phyloP scores from a whole-genome alignment of 1,139 yeast species.

The Blastobotrys serpentis region DNA sequence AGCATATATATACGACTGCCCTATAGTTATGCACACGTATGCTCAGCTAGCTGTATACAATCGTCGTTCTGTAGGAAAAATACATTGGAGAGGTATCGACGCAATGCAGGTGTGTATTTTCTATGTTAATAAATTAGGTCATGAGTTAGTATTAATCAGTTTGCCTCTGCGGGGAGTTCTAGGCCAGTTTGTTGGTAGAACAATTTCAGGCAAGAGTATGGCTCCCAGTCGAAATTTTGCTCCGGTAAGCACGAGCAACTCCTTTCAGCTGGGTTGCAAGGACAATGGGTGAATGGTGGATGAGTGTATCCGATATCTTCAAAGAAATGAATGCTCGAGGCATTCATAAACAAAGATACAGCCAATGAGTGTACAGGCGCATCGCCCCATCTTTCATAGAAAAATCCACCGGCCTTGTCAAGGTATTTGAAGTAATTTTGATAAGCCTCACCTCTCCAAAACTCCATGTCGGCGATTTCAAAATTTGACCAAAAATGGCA shows the following conservation, averaged over 20 bases:
- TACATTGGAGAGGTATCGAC: too few species aligned
- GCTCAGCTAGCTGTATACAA: too few species aligned
- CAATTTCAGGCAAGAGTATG: slow-evolving; percentile 76
- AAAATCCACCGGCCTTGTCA: slow-evolving; percentile 82
- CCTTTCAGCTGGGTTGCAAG: slow-evolving; percentile 47
- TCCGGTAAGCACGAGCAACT: slow-evolving; percentile 51
- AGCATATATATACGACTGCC: too few species aligned
- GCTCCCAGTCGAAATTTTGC: slow-evolving; percentile 79
- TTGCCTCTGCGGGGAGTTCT: slow-evolving; percentile 2
- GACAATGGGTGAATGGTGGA: slow-evolving; percentile 49
- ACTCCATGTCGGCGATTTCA: slow-evolving; percentile 70
- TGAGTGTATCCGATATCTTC: slow-evolving; percentile 84
- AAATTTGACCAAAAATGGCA: slow-evolving; percentile 92
- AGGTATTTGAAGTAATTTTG: slow-evolving; percentile 64
- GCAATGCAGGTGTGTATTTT: too few species aligned
- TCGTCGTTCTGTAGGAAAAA: too few species aligned
- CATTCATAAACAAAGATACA: slow-evolving; percentile 69
- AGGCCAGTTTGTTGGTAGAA: slow-evolving; percentile 44
- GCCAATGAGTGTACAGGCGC: slow-evolving; percentile 90
- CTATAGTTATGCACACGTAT: too few species aligned
- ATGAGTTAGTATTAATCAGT: neutral
- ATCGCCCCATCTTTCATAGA: slow-evolving; percentile 92
- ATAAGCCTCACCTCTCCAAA: slow-evolving; percentile 75
- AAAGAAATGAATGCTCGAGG: slow-evolving; percentile 69
- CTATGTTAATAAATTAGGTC: slow-evolving; percentile 1